Percentiles rank a stretch among this genome's conserved stretches.
Conservation (phyloP, 768 basidiomycete species). For the Suillus occidentalis region DNA sequence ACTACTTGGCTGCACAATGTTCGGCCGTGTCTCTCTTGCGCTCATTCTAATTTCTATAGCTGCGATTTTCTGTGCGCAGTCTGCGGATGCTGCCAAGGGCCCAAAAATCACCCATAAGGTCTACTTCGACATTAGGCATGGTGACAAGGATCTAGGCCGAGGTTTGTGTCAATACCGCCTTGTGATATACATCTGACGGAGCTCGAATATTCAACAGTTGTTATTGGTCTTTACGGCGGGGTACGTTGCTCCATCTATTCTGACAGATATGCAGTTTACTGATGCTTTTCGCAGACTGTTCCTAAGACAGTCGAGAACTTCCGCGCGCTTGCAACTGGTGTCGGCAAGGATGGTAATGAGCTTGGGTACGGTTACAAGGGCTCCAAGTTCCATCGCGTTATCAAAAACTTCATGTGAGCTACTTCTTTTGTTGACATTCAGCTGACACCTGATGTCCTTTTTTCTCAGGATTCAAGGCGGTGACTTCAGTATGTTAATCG, state of each 20-base stretch:
- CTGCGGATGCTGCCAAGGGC: constrained; percentile 79
- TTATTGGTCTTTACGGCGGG: constrained; percentile 88
- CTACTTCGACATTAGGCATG: constrained; percentile 94
- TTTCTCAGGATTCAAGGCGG: constrained; percentile 88
- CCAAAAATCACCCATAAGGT: constrained; percentile 92
- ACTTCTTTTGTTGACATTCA: background rate
- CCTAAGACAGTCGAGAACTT: constrained; percentile 98
- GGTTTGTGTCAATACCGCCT: constrained; percentile 43
- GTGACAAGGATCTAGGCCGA: constrained; percentile 81
- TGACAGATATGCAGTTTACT: background rate
- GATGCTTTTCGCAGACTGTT: constrained; percentile 59
- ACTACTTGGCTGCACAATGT: constrained; percentile 36
- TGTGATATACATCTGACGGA: background rate
- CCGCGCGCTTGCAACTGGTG: constrained; percentile 86
- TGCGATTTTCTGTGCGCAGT: constrained; percentile 69
- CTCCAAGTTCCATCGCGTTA: constrained; percentile 95
- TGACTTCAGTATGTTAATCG: constrained; percentile 79
- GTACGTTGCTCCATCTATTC: constrained; percentile 39
- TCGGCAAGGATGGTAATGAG: constrained; percentile 60
- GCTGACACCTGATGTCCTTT: background rate
- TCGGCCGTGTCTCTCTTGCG: constrained; percentile 60
- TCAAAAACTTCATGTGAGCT: constrained; percentile 86
- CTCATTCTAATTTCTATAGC: constrained; percentile 63
- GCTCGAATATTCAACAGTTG: constrained; percentile 46
- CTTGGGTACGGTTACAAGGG: constrained; percentile 93